Evolutionary conservation across 495 filamentous ascomycete species (phyloP).

Genomic region (Penicillium goetzii): DNA sequence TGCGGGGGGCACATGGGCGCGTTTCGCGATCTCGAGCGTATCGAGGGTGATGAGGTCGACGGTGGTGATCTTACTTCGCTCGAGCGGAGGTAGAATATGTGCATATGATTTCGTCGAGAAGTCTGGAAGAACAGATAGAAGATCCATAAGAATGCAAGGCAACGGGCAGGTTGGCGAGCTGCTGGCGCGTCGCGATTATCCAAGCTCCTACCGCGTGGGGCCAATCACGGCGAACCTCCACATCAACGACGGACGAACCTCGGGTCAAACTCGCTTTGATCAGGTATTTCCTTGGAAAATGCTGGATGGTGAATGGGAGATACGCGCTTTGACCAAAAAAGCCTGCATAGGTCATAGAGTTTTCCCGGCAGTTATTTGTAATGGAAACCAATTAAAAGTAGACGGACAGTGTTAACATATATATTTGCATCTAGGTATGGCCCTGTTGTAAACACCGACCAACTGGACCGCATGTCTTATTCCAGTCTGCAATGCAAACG

Average conservation of each 20-base stretch:
- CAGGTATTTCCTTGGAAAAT: background rate
- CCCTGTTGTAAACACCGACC: too few relatives aligned
- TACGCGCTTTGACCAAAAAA: background rate
- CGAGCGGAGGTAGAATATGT: constrained; percentile 77
- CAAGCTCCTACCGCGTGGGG: constrained; percentile 9
- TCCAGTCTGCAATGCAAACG: too few relatives aligned
- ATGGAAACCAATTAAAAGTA: too few relatives aligned
- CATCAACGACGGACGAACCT: background rate
- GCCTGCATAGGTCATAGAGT: background rate
- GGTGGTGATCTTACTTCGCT: constrained; percentile 72
- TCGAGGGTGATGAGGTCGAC: constrained; percentile 88
- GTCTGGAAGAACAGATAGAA: constrained; percentile 77
- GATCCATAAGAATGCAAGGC: constrained; percentile 64
- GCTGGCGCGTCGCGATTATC: constrained; percentile 20
- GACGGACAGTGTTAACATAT: too few relatives aligned
- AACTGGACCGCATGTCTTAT: too few relatives aligned
- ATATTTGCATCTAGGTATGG: too few relatives aligned
- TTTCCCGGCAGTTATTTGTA: too few relatives aligned
- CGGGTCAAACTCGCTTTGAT: background rate
- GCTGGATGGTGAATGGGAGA: background rate
- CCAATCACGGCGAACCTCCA: constrained; percentile 10
- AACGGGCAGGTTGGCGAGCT: constrained; percentile 13
- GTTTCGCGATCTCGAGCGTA: constrained; percentile 79
- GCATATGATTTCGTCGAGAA: constrained; percentile 71
- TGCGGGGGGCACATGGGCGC: constrained; percentile 78